Percentiles rank a stretch among this genome's conserved stretches.
Conservation (phyloP, 129 eudicot genomes). For the Apium graveolens region DNA sequence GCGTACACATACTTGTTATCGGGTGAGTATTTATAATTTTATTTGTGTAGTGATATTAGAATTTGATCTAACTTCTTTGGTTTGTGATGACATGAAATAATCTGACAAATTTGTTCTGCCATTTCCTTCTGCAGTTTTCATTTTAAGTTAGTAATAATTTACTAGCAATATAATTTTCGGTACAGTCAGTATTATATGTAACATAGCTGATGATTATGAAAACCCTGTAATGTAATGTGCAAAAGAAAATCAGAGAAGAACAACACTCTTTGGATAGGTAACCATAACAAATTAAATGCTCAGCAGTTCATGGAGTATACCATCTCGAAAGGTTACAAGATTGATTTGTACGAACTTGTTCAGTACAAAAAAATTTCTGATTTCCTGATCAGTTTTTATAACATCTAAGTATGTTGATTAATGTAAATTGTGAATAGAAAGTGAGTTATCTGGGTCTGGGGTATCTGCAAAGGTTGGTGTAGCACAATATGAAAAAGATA, state of each 20-base stretch:
- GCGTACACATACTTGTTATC: constrained; percentile 64
- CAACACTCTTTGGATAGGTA: constrained; percentile 25
- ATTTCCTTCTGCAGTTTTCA: not conserved
- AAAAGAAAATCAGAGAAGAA: constrained; percentile 17
- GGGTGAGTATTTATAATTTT: constrained; percentile 24
- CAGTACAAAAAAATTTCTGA: not conserved
- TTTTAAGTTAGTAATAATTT: not conserved
- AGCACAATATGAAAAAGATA: constrained; percentile 51
- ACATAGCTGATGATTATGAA: not conserved
- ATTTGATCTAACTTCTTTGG: not conserved
- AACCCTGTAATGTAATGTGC: too few species aligned
- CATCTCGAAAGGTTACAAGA: constrained; percentile 41
- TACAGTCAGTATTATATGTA: not conserved
- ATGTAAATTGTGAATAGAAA: constrained; percentile 24
- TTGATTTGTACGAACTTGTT: constrained; percentile 70
- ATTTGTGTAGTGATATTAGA: not conserved
- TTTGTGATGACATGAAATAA: not conserved
- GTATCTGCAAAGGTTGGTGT: constrained; percentile 43
- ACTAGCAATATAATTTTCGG: not conserved
- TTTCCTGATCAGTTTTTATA: not conserved
- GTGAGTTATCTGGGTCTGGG: constrained; percentile 55
- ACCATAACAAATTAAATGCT: constrained; percentile 48
- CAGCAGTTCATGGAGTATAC: constrained; percentile 44
- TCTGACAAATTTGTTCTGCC: not conserved
- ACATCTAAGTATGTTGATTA: not conserved